Conservation (phyloP, 163 green algal genomes). For the Volvox carteri region DNA sequence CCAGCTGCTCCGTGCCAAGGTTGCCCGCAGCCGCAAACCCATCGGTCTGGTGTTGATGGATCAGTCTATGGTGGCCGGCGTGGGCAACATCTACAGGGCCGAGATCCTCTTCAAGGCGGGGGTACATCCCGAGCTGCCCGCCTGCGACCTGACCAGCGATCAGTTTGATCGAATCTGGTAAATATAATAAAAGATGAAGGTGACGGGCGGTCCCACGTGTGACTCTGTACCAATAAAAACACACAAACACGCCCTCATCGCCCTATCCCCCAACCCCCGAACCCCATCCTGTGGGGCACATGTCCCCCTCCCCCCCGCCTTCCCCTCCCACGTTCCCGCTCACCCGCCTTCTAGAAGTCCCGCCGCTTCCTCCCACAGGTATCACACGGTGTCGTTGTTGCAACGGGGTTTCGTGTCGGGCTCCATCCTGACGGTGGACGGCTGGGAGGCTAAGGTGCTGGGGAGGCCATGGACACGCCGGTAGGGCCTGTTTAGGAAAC, state of each 20-base stretch:
- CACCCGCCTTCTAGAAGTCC: no score
- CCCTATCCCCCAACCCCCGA: no score
- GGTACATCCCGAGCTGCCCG: slow-evolving; percentile 88
- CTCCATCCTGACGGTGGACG: slow-evolving; percentile 91
- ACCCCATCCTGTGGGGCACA: no score
- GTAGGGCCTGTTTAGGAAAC: no score
- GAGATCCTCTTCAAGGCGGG: slow-evolving; percentile 71
- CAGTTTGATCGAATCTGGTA: slow-evolving; percentile 47
- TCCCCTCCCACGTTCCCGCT: no score
- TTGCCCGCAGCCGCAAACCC: neutral
- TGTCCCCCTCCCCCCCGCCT: no score
- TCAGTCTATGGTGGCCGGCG: slow-evolving; percentile 83
- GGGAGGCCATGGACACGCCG: slow-evolving; percentile 82
- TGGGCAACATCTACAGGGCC: slow-evolving; percentile 94
- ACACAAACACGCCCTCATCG: no score
- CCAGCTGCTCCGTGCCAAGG: slow-evolving; percentile 7
- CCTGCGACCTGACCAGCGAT: slow-evolving; percentile 61
- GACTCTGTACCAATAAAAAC: no score
- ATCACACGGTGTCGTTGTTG: slow-evolving; percentile 79
- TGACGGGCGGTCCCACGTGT: neutral
- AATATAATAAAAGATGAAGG: neutral
- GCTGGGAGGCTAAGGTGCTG: slow-evolving; percentile 75
- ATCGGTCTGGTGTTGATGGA: slow-evolving; percentile 89
- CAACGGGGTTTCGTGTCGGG: slow-evolving; percentile 85
- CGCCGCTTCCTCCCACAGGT: no score